Evolutionary conservation across 2,329 filamentous ascomycete species (phyloP), one percentile per base, ranked within the genome.

Genomic region (Pyrenochaeta sp.): DNA sequence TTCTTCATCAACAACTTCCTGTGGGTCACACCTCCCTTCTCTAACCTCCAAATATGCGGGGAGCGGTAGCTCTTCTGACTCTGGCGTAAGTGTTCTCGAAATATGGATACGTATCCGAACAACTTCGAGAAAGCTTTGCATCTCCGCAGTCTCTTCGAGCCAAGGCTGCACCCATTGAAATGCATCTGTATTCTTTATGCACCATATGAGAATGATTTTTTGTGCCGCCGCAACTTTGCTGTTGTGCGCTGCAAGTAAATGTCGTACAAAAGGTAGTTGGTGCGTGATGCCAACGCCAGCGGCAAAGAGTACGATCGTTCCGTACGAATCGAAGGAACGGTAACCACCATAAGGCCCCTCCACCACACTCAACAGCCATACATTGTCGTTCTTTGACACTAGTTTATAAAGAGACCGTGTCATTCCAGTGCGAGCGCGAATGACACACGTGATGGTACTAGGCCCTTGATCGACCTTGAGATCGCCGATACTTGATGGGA

Each of bases 241-340:
- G 80, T 80, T 79, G 81, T 84, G 59, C 75, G 79, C 76, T 3
- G 64, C 64, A 12, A 80, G 75, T 9, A 80, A 67, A 45, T 93
- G 87, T 49, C 86, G 87, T 6, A 97, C 83, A 73, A 95, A 96
- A 10, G 91, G 90, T 17, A 97, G 84, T 71, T 96, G 91, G 73
- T 97, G 93, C 0, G 93, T 96, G 75, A 98, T 97, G 51, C 94
- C 94, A 2, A 93, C 91, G 37, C 93, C 90, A 45, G 91, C 92
- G 3, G 92, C 92, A 67, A 97, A 91, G 53, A 98, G 87, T 43
- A 97, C 83, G 23, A 87, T 86, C 31, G 94, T 93, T 20, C 94
- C 93, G 75, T 97, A 97, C 4, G 92, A 96, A 75, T 92, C 87
- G 58, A 97, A 86, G 44, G 85, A 87, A 75, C 95, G 89, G 17